Evolutionary conservation across 176 grass and related monocot genomes (phyloP), one percentile per base, ranked within the genome.

Genomic region (Eleusine coracana): DNA sequence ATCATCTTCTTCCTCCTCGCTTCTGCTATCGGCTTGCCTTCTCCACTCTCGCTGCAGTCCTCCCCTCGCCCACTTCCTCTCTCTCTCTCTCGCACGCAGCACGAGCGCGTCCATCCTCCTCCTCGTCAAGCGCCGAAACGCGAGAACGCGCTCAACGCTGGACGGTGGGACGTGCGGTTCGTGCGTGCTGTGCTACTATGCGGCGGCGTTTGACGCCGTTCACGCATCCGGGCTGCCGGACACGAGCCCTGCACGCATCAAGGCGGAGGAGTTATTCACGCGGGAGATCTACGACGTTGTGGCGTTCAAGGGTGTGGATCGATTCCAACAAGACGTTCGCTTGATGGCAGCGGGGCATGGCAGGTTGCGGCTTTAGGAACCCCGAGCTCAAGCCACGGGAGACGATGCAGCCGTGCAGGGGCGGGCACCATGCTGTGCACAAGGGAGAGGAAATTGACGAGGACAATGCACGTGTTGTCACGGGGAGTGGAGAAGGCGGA

Each of bases 231-330:
- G 86, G 58, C 73, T 99, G 29, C 20, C 85, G 0, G 25, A 51
- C 28, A 11, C 85, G 0, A 99, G 93, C 68, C 58, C 77, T 0
- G 89, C 84, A 29, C 88, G 97, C 91, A 78, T 65, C 60, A 96
- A 90, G 74, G 86, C 91, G 7, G 97, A 99, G 80, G 89, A 99
- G 87, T 90, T 96, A 93, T 96, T 94, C 83, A 89, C 91, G 7
- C 77, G 87, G 87, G 93, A 94, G 89, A 94, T 99, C 31, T 89
- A 89, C 39, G 94, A 94, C 86, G 76, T 87, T 37, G 90, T 99
- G 46, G 91, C 89, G 25, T 96, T 94, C 75, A 92, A 92, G n/a
- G 97, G 89, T 52, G 29, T 23, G 5, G 93, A 96, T 69, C 80
- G 91, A 39, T 67, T 82, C 11, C 91, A 99, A 99, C 74, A 91